Evolutionary conservation across 805 yeast genomes (phyloP).

Genomic region (Metschnikowia gruessii): DNA sequence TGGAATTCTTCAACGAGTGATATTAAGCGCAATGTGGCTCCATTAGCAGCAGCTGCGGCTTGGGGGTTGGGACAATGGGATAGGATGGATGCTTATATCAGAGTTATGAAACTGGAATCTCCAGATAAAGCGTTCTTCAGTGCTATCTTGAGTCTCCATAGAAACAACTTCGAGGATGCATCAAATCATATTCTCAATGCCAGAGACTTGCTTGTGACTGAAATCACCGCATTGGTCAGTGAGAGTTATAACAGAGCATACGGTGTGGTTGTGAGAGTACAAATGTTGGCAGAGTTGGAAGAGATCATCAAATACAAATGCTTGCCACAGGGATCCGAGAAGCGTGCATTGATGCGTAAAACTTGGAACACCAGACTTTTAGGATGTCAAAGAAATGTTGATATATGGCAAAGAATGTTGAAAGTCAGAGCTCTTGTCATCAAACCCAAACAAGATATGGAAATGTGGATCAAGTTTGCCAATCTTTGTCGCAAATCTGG

Average conservation of each 20-base stretch:
- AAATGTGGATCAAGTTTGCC: conserved; percentile 97
- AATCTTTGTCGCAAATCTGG: conserved; percentile 94
- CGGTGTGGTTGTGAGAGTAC: conserved; percentile 93
- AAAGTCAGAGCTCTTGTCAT: conserved; percentile 91
- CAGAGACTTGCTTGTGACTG: conserved; percentile 86
- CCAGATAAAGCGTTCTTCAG: conserved; percentile 95
- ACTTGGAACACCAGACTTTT: conserved; percentile 92
- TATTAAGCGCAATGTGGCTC: conserved; percentile 81
- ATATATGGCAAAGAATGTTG: conserved; percentile 96
- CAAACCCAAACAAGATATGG: conserved; percentile 94
- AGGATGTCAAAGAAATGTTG: conserved; percentile 96
- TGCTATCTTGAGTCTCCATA: conserved; percentile 81
- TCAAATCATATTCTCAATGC: conserved; percentile 76
- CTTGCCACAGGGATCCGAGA: conserved; percentile 78
- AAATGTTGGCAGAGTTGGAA: conserved; percentile 94
- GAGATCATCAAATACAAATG: conserved; percentile 89
- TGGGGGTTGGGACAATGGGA: conserved; percentile 99
- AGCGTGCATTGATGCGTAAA: conserved; percentile 71
- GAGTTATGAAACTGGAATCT: conserved; percentile 86
- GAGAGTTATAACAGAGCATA: conserved; percentile 97
- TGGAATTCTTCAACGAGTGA: conserved; percentile 79
- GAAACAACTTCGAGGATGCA: conserved; percentile 83
- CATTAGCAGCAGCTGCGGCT: conserved; percentile 97
- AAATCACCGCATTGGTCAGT: conserved; percentile 88
- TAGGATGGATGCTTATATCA: conserved; percentile 84